phyloP scores from a whole-genome alignment of 345 rosid species.

The Diplotaxis tenuifolia region DNA sequence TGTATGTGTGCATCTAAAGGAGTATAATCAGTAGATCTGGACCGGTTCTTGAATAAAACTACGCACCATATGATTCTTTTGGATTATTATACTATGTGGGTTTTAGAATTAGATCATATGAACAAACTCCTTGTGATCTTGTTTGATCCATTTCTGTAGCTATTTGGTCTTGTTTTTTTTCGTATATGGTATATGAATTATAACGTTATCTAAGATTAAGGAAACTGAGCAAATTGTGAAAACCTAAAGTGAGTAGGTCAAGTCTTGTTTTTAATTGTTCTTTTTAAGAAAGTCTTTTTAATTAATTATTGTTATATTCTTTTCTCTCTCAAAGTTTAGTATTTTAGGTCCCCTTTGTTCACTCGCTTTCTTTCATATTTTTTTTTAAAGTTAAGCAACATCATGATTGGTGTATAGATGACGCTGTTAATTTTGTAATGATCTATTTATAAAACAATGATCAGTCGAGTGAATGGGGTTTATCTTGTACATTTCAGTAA shows the following conservation, averaged over 20 bases:
- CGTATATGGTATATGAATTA: neutral
- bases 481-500: constrained; percentile 18
- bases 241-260: constrained; percentile 31
- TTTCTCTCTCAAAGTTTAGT: neutral
- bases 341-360: neutral
- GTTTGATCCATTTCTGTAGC: constrained; percentile 7
- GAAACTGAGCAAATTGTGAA: constrained; percentile 27
- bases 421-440: constrained; percentile 1
- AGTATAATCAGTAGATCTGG: constrained; percentile 20
- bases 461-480: constrained; percentile 7
- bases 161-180: neutral
- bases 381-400: neutral
- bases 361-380: neutral
- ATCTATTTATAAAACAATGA: neutral
- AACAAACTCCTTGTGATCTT: neutral
- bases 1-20: constrained; percentile 3
- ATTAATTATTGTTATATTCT: neutral
- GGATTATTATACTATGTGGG: neutral
- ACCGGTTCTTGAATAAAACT: constrained; percentile 15
- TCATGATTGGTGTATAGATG: neutral
- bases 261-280: constrained; percentile 18
- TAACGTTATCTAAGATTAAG: constrained; percentile 20
- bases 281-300: no score
- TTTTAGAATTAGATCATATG: constrained; percentile 11
- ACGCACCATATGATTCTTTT: neutral